Percentiles rank a stretch among this genome's conserved stretches.
These are phyloP conservation scores for Cryptococcus amylolentus DNA, from an alignment of 1,284 basidiomycete genomes.

Conservation along the genomic window DNA sequence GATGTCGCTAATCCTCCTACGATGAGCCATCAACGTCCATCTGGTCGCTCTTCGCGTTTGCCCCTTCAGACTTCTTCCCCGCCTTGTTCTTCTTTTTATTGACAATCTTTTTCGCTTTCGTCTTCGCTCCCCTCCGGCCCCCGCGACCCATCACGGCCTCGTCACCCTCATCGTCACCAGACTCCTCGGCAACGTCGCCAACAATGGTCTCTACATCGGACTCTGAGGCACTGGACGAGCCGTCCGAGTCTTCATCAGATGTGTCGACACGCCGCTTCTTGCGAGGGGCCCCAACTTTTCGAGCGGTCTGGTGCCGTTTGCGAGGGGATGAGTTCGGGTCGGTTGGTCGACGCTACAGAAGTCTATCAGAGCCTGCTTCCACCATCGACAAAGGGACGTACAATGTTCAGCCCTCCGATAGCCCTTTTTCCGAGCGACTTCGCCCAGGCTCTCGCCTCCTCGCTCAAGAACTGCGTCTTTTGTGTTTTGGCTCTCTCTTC, in stretches of 20 bases:
- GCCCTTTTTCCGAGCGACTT: constrained; percentile 21
- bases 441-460: constrained; percentile 29
- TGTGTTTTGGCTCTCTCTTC: constrained; percentile 23
- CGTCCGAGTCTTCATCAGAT: constrained; percentile 24
- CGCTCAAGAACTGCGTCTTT: constrained; percentile 30
- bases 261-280: constrained; percentile 10
- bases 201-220: constrained; percentile 11
- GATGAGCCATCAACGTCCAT: not conserved
- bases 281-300: not conserved
- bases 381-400: constrained; percentile 10
- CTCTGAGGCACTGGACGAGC: not conserved
- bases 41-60: not conserved
- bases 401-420: constrained; percentile 2
- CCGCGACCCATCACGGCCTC: constrained; percentile 37
- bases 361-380: not conserved
- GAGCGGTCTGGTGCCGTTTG: constrained; percentile 2
- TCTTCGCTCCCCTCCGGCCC: constrained; percentile 42
- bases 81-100: constrained; percentile 15
- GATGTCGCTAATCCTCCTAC: not conserved
- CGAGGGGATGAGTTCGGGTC: constrained; percentile 16
- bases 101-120: constrained; percentile 39
- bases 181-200: constrained; percentile 17
- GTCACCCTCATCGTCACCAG: constrained; percentile 16
- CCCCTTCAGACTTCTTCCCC: constrained; percentile 4
- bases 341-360: constrained; percentile 5